Conservation (phyloP, 2,329 filamentous ascomycete species). For the Botryosphaeria dothidea region DNA sequence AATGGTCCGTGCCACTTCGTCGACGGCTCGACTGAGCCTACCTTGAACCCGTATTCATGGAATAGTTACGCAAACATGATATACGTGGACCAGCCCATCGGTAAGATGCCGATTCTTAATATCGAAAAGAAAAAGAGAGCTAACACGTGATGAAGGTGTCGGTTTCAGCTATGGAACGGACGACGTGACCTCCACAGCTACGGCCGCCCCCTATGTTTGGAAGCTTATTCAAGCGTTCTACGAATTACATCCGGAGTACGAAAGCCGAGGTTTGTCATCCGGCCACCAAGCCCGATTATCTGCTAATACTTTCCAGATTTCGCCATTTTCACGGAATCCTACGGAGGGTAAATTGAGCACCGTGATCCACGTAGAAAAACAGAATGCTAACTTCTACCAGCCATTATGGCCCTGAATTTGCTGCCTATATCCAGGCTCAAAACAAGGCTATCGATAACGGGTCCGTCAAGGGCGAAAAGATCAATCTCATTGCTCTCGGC, state of each 20-base stretch:
- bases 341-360: background rate
- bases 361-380: no score
- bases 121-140: no score
- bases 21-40: slow-evolving; percentile 40
- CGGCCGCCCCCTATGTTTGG: slow-evolving; percentile 56
- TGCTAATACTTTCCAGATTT: no score
- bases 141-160: no score
- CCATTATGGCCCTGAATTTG: slow-evolving; percentile 19
- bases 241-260: slow-evolving; percentile 10
- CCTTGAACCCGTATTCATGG: slow-evolving; percentile 47
- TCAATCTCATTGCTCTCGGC: slow-evolving; percentile 13
- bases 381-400: background rate
- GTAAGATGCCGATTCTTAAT: no score
- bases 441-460: slow-evolving; percentile 8
- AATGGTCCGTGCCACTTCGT: slow-evolving; percentile 48
- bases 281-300: no score
- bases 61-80: slow-evolving; percentile 49
- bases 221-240: slow-evolving; percentile 54
- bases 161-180: slow-evolving; percentile 46
- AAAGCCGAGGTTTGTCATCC: no score
- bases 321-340: slow-evolving; percentile 22
- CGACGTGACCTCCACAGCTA: slow-evolving; percentile 44
- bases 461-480: slow-evolving; percentile 19
- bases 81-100: slow-evolving; percentile 42
- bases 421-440: slow-evolving; percentile 19